Percentiles rank a stretch among this genome's conserved stretches.
phyloP scores from a whole-genome alignment of 192 early-diverging fungal species.

The Haplosporangium gracile region DNA sequence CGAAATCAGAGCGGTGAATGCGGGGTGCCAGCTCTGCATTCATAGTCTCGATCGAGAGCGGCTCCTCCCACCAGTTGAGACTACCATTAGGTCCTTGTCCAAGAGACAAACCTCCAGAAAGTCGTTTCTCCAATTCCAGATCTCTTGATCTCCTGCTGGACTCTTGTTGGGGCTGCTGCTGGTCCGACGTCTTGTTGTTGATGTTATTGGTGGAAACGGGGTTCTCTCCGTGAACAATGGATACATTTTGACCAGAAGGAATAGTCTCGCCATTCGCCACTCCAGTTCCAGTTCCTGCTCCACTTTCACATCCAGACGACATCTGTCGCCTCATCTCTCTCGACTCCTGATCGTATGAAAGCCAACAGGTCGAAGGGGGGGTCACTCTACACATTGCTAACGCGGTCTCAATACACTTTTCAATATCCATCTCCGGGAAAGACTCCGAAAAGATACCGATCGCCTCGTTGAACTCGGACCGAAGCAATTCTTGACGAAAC shows the following conservation, averaged over 20 bases:
- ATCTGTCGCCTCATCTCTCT: constrained; percentile 29
- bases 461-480: constrained; percentile 78
- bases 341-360: constrained; percentile 54
- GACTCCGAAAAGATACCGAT: constrained; percentile 62
- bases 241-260: not conserved
- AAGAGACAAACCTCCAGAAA: constrained; percentile 5
- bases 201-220: not conserved
- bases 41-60: constrained; percentile 59
- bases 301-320: not conserved
- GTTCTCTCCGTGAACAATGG: not conserved
- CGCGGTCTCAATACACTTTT: constrained; percentile 73
- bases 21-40: constrained; percentile 68
- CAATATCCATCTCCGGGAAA: constrained; percentile 81
- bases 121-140: constrained; percentile 6
- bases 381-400: constrained; percentile 76
- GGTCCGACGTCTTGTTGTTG: not conserved
- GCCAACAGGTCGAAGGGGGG: constrained; percentile 67
- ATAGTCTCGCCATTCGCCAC: not conserved
- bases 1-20: constrained; percentile 65
- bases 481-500: constrained; percentile 70
- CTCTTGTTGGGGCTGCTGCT: constrained; percentile 18
- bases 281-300: not conserved
- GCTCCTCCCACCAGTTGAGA: constrained; percentile 65
- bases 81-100: not conserved
- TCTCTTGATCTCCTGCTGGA: not conserved